Evolutionary conservation across 148 eudicot genomes (phyloP), one percentile per base, ranked within the genome.

Genomic region (Suaeda aralocaspica): DNA sequence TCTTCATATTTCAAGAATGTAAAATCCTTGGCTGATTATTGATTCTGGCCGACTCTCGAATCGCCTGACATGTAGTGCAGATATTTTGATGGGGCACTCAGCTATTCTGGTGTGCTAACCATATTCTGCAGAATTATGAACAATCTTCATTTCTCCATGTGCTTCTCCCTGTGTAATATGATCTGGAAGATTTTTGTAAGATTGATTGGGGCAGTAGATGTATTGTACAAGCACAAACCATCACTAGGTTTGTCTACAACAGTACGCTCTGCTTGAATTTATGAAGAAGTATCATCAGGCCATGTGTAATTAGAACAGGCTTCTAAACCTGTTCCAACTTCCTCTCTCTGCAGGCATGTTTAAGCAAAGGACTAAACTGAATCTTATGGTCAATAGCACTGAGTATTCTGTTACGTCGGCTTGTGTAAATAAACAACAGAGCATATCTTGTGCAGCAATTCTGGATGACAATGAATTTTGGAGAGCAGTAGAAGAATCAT

Each of bases 401-500:
- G 98, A 93, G 64, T 88, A 87, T 67, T 75, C 89, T 25, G 58
- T 83, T 26, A 79, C 79, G 68, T 75, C 87, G 0, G 56, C 80
- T 18, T 82, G 68, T 68, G 84, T 83, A 60, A 88, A 78, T 76
- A 93, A 88, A 82, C 75, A 90, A 42, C 98, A 93, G 72, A 76
- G 89, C 72, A 74, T 84, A 49, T 82, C 81, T 49, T 91, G 92
- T 74, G 77, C 84, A n/a, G 61, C 79, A 53, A 78, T 83, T 72
- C 60, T 93, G 53, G 98, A 93, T 28, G 97, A 91, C 72, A 86
- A 79, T 68, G 98, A 93, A 28, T 91, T 90, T 53, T 93, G 98
- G 98, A 78, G 82, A 78, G 67, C 88, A 44, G 89, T 86, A 52
- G 98, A 93, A 72, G 98, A 93, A 77, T 87, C 64, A 83, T 91